A percentile compares a stretch with the other conserved stretches of the same genome.
phyloP scores from a whole-genome alignment of 345 rosid genomes.

The Streptanthus diversifolius region DNA sequence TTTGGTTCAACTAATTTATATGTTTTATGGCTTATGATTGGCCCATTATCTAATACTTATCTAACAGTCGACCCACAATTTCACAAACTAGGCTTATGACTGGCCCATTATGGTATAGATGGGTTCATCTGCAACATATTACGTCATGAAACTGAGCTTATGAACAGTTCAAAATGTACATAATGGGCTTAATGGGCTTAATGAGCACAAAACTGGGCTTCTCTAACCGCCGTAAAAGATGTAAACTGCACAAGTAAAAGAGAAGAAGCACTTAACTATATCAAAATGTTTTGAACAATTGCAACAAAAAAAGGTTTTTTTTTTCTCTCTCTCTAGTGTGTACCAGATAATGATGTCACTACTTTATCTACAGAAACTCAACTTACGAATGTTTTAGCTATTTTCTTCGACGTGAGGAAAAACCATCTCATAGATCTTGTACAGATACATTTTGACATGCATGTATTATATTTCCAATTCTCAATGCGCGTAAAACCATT shows the following conservation, averaged over 20 bases:
- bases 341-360: not conserved
- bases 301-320: not conserved
- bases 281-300: not conserved
- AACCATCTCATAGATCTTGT: constrained; percentile 19
- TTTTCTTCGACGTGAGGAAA: constrained; percentile 13
- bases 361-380: not conserved
- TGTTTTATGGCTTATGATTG: not conserved
- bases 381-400: not conserved
- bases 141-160: not conserved
- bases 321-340: not conserved
- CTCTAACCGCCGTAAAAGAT: not conserved
- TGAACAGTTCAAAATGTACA: not conserved
- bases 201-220: not conserved
- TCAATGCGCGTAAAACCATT: not conserved
- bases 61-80: too few relatives aligned
- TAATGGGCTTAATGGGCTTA: not conserved
- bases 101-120: not conserved
- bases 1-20: not conserved
- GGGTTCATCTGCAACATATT: not conserved
- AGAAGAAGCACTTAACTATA: not conserved
- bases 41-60: too few relatives aligned
- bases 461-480: not conserved
- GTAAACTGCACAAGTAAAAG: not conserved
- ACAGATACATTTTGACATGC: constrained; percentile 12
- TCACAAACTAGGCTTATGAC: not conserved